Percentiles rank a stretch among this genome's conserved stretches.
Conservation (phyloP, 2,329 filamentous ascomycete species). For the Akanthomyces lecanii region DNA sequence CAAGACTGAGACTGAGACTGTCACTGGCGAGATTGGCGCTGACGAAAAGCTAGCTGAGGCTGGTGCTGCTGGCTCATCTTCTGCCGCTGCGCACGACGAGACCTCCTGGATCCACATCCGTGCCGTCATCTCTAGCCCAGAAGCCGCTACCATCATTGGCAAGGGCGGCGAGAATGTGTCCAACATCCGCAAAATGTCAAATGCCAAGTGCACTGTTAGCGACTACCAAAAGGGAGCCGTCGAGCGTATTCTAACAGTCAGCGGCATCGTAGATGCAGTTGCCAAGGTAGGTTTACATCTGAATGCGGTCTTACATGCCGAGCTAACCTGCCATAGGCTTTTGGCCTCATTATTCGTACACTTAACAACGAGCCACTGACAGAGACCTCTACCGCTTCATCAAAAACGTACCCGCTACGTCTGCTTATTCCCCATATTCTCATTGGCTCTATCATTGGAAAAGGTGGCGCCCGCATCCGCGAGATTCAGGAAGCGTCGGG, state of each 20-base stretch:
- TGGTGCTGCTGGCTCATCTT: constrained; percentile 33
- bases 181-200: constrained; percentile 89
- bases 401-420: constrained; percentile 94
- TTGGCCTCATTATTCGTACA: constrained; percentile 95
- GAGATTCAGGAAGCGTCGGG: constrained; percentile 98
- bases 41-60: constrained; percentile 46
- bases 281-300: constrained; percentile 70
- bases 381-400: constrained; percentile 82
- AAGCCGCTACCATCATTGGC: constrained; percentile 96
- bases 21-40: constrained; percentile 48
- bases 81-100: constrained; percentile 70
- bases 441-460: constrained; percentile 98
- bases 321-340: constrained; percentile 59
- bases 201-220: constrained; percentile 97
- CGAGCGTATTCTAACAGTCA: constrained; percentile 95
- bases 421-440: constrained; percentile 94
- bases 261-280: constrained; percentile 90
- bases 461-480: constrained; percentile 90
- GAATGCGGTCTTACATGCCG: constrained; percentile 2
- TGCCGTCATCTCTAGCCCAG: constrained; percentile 93
- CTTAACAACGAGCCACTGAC: constrained; percentile 94
- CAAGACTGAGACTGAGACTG: constrained; percentile 57
- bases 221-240: constrained; percentile 97
- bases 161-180: constrained; percentile 99
- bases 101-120: constrained; percentile 95